These are phyloP conservation scores for Scedosporium aurantiacum DNA, from an alignment of 2,329 filamentous ascomycete genomes.

Conservation along the genomic window DNA sequence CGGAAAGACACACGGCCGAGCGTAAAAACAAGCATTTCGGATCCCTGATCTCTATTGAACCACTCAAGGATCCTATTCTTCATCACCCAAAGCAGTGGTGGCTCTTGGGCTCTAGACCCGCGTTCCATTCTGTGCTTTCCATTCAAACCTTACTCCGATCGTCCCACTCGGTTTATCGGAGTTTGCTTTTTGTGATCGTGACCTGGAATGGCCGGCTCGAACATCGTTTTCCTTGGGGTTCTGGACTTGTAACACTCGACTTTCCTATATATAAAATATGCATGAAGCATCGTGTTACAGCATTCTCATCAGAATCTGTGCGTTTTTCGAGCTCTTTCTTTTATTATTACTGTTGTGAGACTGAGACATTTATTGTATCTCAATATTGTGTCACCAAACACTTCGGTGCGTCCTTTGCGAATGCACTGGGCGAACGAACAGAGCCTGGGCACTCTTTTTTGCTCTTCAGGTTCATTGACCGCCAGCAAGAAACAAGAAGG, in stretches of 20 bases:
- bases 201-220: too few species aligned
- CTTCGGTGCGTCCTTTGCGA: neutral
- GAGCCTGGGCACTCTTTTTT: neutral
- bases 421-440: neutral
- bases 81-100: neutral
- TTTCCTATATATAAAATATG: neutral
- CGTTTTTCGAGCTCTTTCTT: neutral
- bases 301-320: neutral
- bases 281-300: neutral
- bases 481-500: neutral
- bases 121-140: neutral
- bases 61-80: neutral
- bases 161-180: neutral
- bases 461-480: neutral
- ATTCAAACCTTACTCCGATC: neutral
- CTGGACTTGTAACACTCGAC: neutral
- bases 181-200: constrained; percentile 6
- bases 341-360: neutral
- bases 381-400: neutral
- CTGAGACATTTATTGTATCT: neutral
- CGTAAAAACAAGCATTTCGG: neutral
- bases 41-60: neutral
- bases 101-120: neutral
- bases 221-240: too few species aligned
- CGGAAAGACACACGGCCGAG: neutral